A percentile compares a stretch with the other conserved stretches of the same genome.
Evolutionary conservation across 768 basidiomycete genomes (phyloP).

Genomic region (Scleroderma citrinum): DNA sequence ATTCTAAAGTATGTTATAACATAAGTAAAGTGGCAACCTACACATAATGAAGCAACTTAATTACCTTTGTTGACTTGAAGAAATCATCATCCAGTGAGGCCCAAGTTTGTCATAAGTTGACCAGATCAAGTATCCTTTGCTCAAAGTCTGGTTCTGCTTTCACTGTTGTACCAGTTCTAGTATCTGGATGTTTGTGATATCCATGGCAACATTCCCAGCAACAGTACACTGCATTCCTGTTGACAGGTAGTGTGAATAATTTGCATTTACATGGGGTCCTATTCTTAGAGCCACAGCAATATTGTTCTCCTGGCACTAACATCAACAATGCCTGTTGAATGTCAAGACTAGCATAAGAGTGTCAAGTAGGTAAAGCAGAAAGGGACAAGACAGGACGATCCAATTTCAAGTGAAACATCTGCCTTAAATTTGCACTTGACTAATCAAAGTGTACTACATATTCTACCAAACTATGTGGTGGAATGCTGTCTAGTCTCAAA

Average conservation of each 20-base stretch:
- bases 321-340: neutral
- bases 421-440: too few relatives aligned
- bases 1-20: neutral
- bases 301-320: neutral
- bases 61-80: neutral
- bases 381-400: too few relatives aligned
- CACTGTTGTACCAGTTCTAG: neutral
- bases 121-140: neutral
- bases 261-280: neutral
- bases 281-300: neutral
- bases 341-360: neutral
- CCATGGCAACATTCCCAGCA: constrained; percentile 4
- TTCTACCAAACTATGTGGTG: too few relatives aligned
- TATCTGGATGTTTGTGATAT: neutral
- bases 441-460: too few relatives aligned
- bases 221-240: neutral
- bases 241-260: neutral
- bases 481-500: too few relatives aligned
- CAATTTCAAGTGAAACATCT: too few relatives aligned
- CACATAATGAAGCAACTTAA: neutral
- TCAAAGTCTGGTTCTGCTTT: neutral
- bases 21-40: neutral
- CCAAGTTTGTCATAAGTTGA: neutral
- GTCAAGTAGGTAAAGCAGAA: neutral
- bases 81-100: neutral